These are phyloP conservation scores for Lithospermum erythrorhizon DNA, from an alignment of 257 asterid species.

Conservation along the genomic window DNA sequence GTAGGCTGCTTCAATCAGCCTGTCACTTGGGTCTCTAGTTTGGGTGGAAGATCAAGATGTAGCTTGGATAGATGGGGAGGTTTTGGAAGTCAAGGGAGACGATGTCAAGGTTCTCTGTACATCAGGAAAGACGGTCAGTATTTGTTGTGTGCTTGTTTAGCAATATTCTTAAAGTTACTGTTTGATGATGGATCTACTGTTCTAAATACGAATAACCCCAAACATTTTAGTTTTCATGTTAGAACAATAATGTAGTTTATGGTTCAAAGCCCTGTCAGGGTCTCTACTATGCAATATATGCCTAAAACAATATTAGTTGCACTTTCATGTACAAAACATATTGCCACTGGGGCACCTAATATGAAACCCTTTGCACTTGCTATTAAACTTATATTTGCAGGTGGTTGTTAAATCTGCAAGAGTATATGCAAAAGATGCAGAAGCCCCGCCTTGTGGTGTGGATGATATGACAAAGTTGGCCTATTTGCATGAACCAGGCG, in stretches of 20 bases:
- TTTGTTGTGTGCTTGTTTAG: constrained; percentile 5
- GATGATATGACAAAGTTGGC: constrained; percentile 99
- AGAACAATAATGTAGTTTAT: neutral
- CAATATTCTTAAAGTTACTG: neutral
- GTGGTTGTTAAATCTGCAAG: constrained; percentile 67
- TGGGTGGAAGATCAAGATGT: constrained; percentile 90
- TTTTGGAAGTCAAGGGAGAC: constrained; percentile 60
- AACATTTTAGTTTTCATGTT: neutral
- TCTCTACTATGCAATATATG: neutral
- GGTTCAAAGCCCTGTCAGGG: neutral
- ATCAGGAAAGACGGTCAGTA: constrained; percentile 83
- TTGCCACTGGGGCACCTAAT: neutral
- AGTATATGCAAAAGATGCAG: constrained; percentile 85
- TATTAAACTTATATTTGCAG: constrained; percentile 29
- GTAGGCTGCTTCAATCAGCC: constrained; percentile 72
- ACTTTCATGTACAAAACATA: neutral
- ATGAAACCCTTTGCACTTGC: neutral
- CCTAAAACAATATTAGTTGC: neutral
- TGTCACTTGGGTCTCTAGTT: constrained; percentile 80
- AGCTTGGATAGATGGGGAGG: constrained; percentile 98
- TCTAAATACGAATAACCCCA: neutral
- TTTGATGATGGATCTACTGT: neutral
- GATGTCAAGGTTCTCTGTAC: constrained; percentile 68
- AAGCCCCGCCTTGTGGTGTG: constrained; percentile 95
- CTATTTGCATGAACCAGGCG: constrained; percentile 98